These are phyloP conservation scores for Clohesyomyces aquaticus DNA, from an alignment of 495 filamentous ascomycete genomes.

Conservation along the genomic window DNA sequence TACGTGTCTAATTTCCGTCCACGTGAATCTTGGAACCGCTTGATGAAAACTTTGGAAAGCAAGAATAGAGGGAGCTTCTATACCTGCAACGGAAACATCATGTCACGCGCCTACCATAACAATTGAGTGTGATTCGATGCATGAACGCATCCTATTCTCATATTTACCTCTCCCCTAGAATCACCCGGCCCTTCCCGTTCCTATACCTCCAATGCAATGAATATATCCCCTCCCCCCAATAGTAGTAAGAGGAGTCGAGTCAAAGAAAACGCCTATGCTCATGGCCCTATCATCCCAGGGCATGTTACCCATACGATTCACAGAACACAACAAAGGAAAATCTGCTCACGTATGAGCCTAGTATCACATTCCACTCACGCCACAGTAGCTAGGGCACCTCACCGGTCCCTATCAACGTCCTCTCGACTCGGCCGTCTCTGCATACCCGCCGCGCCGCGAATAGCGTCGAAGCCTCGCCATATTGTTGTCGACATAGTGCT, in stretches of 20 bases:
- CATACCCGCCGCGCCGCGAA: conserved; percentile 29
- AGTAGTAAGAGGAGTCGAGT: too few species aligned
- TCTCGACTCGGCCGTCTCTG: conserved; percentile 24
- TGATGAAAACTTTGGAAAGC: too few species aligned
- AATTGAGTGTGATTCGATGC: conserved; percentile 12
- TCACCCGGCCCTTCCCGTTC: too few species aligned
- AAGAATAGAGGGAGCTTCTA: too few species aligned
- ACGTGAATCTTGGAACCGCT: too few species aligned
- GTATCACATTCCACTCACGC: neutral
- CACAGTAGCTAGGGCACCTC: neutral
- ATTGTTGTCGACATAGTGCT: conserved; percentile 27
- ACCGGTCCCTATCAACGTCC: conserved; percentile 35
- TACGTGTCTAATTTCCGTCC: too few species aligned
- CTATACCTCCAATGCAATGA: neutral
- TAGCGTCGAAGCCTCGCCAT: conserved; percentile 34
- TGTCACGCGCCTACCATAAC: conserved; percentile 1
- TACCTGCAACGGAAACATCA: neutral
- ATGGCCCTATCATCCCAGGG: neutral
- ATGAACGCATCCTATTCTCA: conserved; percentile 3
- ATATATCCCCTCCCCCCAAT: too few species aligned
- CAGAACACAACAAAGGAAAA: neutral
- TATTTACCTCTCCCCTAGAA: neutral
- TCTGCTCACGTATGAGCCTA: too few species aligned
- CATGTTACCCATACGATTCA: neutral
- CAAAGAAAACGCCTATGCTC: neutral